phyloP scores from a whole-genome alignment of 2,329 filamentous ascomycete genomes.

The Neurospora sp. region DNA sequence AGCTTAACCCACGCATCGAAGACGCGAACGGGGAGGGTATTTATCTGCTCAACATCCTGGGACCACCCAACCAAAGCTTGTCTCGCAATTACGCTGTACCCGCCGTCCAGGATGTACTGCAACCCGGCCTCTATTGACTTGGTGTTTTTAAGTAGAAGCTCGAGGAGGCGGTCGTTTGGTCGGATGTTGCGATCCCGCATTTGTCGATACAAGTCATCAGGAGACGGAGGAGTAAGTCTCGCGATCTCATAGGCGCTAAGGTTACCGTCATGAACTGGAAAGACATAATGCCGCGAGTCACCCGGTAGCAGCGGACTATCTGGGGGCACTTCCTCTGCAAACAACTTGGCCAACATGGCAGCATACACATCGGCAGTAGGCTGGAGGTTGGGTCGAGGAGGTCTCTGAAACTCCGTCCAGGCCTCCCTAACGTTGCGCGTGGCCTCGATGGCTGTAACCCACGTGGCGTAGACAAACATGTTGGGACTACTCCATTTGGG shows the following conservation, averaged over 20 bases:
- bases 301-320: conserved; percentile 38
- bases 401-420: conserved; percentile 40
- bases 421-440: conserved; percentile 53
- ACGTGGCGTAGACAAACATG: conserved; percentile 29
- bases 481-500: conserved; percentile 22
- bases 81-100: conserved; percentile 10
- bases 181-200: conserved; percentile 43
- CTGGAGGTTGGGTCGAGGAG: conserved; percentile 22
- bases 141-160: conserved; percentile 45
- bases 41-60: neutral
- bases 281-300: conserved; percentile 42
- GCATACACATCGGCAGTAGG: conserved; percentile 39
- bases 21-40: conserved; percentile 20
- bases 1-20: conserved; percentile 42
- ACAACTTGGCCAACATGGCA: conserved; percentile 51
- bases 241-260: conserved; percentile 56
- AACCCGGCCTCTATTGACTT: conserved; percentile 35
- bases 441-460: conserved; percentile 47
- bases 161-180: conserved; percentile 40
- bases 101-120: conserved; percentile 39
- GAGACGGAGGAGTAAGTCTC: conserved; percentile 48
- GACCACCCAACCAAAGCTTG: neutral
- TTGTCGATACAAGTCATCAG: conserved; percentile 45
- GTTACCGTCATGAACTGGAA: conserved; percentile 45
- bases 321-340: conserved; percentile 23